Percentiles rank a stretch among this genome's conserved stretches.
These are phyloP conservation scores for Globisporangium lucens DNA, from an alignment of 352 stramenopile species.

Conservation along the genomic window DNA sequence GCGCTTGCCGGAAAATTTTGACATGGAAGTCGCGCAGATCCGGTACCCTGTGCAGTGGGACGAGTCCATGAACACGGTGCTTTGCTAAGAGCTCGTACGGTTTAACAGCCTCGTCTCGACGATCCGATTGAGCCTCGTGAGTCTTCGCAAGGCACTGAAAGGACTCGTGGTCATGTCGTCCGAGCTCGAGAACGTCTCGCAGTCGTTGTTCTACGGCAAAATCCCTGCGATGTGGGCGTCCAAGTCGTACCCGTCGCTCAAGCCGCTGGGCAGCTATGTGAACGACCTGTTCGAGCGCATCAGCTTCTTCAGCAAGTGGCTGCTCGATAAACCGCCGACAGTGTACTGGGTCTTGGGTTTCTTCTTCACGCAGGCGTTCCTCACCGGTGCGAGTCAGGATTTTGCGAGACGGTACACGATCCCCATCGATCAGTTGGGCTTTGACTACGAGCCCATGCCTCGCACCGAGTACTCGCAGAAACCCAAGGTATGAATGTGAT, in stretches of 20 bases:
- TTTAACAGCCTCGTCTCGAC: constrained; percentile 93
- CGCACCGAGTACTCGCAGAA: constrained; percentile 69
- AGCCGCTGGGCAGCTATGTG: constrained; percentile 90
- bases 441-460: constrained; percentile 81
- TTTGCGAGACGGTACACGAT: constrained; percentile 91
- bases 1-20: constrained; percentile 87
- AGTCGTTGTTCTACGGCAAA: constrained; percentile 91
- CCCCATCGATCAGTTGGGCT: constrained; percentile 88
- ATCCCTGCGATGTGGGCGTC: constrained; percentile 89
- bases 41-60: constrained; percentile 91
- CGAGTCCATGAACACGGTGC: constrained; percentile 93
- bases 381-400: constrained; percentile 94
- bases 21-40: constrained; percentile 92
- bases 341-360: constrained; percentile 95
- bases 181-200: constrained; percentile 91
- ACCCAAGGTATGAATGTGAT: constrained; percentile 38
- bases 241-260: constrained; percentile 92
- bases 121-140: constrained; percentile 82
- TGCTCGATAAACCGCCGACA: constrained; percentile 80
- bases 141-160: constrained; percentile 89
- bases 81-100: constrained; percentile 91
- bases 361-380: constrained; percentile 96
- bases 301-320: constrained; percentile 89
- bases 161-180: constrained; percentile 93
- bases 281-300: constrained; percentile 90